Percentiles rank a stretch among this genome's conserved stretches.
These are phyloP conservation scores for Solanum etuberosum DNA, from an alignment of 257 asterid genomes.

Conservation along the genomic window DNA sequence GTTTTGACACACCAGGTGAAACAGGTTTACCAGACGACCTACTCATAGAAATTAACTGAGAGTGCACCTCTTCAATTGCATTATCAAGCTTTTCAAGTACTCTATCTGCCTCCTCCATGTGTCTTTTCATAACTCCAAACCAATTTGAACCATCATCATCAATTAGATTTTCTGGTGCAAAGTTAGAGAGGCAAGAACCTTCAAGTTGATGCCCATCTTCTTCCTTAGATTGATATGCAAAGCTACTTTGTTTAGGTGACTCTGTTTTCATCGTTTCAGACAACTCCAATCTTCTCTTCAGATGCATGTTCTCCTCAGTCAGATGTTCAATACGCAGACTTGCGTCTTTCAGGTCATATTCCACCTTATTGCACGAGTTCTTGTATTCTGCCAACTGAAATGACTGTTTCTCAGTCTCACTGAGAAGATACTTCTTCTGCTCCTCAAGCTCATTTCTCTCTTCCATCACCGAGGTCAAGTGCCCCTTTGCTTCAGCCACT, in stretches of 20 bases:
- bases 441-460: constrained; percentile 45
- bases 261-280: constrained; percentile 31
- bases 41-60: constrained; percentile 34
- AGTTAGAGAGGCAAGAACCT: neutral
- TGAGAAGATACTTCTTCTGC: constrained; percentile 29
- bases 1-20: constrained; percentile 64
- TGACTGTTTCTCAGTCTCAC: constrained; percentile 41
- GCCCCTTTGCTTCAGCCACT: constrained; percentile 29
- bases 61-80: constrained; percentile 51
- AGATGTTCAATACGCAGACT: constrained; percentile 32
- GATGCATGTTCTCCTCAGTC: constrained; percentile 40
- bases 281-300: constrained; percentile 40
- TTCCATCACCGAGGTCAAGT: constrained; percentile 26
- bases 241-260: constrained; percentile 12
- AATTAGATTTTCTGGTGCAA: neutral
- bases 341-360: constrained; percentile 48
- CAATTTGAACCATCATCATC: constrained; percentile 14
- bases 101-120: constrained; percentile 43
- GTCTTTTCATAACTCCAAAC: constrained; percentile 36
- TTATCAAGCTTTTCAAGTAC: constrained; percentile 56
- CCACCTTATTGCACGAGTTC: constrained; percentile 25
- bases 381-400: constrained; percentile 34
- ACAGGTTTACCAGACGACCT: constrained; percentile 33
- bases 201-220: constrained; percentile 21
- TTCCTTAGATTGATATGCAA: constrained; percentile 20